Evolutionary conservation across 805 yeast genomes (phyloP).

Genomic region (Peterozyma toletana): DNA sequence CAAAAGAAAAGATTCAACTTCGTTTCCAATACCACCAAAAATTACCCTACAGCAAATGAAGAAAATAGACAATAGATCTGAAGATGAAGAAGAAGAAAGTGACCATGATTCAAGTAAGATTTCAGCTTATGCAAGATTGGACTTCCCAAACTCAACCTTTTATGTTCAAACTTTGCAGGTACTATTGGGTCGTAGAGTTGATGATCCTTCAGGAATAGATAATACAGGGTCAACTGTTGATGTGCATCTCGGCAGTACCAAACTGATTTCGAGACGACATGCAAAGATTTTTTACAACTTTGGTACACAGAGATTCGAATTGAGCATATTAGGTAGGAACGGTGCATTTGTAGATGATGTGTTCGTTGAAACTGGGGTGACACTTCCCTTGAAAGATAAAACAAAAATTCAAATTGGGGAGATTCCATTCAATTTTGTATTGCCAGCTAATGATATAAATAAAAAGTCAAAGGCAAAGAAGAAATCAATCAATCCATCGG

Average conservation of each 20-base stretch:
- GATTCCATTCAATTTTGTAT: constrained; percentile 77
- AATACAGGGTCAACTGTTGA: constrained; percentile 47
- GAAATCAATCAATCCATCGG: constrained; percentile 50
- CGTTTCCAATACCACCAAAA: neutral
- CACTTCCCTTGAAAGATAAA: constrained; percentile 79
- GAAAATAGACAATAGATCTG: neutral
- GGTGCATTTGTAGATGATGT: constrained; percentile 94
- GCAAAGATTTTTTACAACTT: constrained; percentile 95
- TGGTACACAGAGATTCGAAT: constrained; percentile 90
- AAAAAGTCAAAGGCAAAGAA: constrained; percentile 16
- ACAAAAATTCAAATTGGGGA: constrained; percentile 90
- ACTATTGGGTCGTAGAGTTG: constrained; percentile 83
- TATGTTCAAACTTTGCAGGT: constrained; percentile 96
- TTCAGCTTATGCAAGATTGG: constrained; percentile 68
- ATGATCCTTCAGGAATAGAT: constrained; percentile 43
- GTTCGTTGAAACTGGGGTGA: constrained; percentile 85
- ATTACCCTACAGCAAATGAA: neutral
- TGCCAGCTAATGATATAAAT: constrained; percentile 55
- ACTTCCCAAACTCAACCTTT: constrained; percentile 88
- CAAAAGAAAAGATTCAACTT: no score
- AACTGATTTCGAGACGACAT: constrained; percentile 89
- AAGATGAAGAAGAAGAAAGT: constrained; percentile 2
- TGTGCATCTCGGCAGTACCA: constrained; percentile 86
- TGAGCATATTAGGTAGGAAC: constrained; percentile 86
- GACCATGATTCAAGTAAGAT: constrained; percentile 21